phyloP scores from a whole-genome alignment of 306 rosid genomes.

The Sesbania bispinosa region DNA sequence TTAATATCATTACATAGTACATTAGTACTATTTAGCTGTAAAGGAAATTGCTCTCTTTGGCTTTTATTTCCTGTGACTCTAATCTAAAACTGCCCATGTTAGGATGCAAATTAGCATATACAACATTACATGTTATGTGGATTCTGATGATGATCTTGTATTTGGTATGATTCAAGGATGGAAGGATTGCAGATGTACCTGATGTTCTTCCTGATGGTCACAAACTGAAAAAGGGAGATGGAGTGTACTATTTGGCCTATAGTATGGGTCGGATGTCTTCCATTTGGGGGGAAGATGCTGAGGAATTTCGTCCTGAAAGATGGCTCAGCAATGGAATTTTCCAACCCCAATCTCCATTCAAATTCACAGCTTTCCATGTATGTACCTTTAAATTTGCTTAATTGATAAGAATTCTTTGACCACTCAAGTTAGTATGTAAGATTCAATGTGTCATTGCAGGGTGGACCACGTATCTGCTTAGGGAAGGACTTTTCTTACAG shows the following conservation, averaged over 20 bases:
- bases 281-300: conserved; percentile 73
- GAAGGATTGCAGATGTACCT: conserved; percentile 46
- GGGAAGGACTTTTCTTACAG: conserved; percentile 78
- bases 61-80: neutral
- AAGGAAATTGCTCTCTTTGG: no score
- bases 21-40: no score
- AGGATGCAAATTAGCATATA: neutral
- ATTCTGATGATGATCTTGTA: conserved; percentile 26
- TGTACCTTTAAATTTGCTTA: no score
- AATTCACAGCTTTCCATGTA: conserved; percentile 78
- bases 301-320: conserved; percentile 65
- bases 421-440: no score
- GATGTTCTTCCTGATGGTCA: conserved; percentile 77
- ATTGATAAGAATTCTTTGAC: no score
- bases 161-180: conserved; percentile 44
- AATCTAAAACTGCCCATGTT: neutral
- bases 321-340: conserved; percentile 62
- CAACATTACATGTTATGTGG: neutral
- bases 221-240: conserved; percentile 61
- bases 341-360: conserved; percentile 69
- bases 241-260: conserved; percentile 57
- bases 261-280: conserved; percentile 74
- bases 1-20: no score
- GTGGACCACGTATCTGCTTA: conserved; percentile 65
- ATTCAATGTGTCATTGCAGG: conserved; percentile 38